A percentile compares a stretch with the other conserved stretches of the same genome.
Conservation (phyloP, 2,329 filamentous ascomycete species). For the Ramularia collo-cygni region DNA sequence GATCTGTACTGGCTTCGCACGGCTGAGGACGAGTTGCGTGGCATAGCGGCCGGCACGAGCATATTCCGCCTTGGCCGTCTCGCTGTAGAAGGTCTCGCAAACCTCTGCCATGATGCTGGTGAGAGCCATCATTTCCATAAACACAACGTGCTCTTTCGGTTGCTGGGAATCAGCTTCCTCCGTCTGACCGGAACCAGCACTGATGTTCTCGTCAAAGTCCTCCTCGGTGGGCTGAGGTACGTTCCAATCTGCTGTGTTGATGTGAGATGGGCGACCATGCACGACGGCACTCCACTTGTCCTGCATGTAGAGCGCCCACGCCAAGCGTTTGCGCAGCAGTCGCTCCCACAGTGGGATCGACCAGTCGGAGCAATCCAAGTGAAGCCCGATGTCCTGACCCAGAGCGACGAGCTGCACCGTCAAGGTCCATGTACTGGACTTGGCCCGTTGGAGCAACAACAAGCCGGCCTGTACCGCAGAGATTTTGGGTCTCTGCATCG, state of each 20-base stretch:
- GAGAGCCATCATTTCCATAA: conserved; percentile 67
- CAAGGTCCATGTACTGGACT: conserved; percentile 73
- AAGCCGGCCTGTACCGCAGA: conserved; percentile 73
- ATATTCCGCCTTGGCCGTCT: conserved; percentile 66
- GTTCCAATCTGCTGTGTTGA: conserved; percentile 65
- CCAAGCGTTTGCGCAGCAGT: conserved; percentile 73
- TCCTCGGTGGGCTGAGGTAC: conserved; percentile 58
- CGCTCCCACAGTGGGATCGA: conserved; percentile 84
- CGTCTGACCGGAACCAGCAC: conserved; percentile 18
- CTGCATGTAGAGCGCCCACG: conserved; percentile 90
- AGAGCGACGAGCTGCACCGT: conserved; percentile 84
- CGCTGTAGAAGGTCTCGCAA: conserved; percentile 74
- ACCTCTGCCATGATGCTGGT: conserved; percentile 72
- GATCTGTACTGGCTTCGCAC: conserved; percentile 75
- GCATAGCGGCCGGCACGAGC: conserved; percentile 60
- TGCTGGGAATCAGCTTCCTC: conserved; percentile 57
- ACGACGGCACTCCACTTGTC: conserved; percentile 87
- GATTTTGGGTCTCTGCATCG: conserved; percentile 74
- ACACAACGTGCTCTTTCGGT: conserved; percentile 62
- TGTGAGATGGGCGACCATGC: conserved; percentile 77
- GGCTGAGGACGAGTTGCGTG: conserved; percentile 63
- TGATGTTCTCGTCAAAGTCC: conserved; percentile 66
- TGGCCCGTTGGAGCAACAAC: conserved; percentile 65
- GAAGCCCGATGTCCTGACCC: conserved; percentile 78
- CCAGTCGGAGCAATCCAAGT: conserved; percentile 82